Percentiles rank a stretch among this genome's conserved stretches.
phyloP scores from a whole-genome alignment of 192 early-diverging fungal species.

The Irineochytrium annulatum region DNA sequence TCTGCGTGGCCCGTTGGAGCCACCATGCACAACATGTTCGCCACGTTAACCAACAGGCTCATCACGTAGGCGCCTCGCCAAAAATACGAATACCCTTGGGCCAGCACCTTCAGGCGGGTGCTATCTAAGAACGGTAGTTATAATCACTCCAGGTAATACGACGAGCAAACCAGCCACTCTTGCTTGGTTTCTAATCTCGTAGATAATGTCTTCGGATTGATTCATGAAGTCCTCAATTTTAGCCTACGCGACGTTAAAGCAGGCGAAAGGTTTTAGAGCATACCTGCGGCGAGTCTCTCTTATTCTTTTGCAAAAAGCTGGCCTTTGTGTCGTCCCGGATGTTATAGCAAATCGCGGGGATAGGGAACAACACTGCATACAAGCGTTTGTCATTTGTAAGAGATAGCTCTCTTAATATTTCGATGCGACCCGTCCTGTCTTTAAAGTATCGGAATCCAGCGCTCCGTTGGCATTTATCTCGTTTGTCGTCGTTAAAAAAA shows the following conservation, averaged over 20 bases:
- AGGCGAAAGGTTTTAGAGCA: not conserved
- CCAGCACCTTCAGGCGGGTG: slow-evolving; percentile 18
- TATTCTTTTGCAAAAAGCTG: slow-evolving; percentile 29
- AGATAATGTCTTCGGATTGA: slow-evolving; percentile 29
- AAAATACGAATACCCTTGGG: slow-evolving; percentile 22
- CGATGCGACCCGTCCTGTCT: slow-evolving; percentile 30
- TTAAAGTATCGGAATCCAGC: slow-evolving; percentile 23
- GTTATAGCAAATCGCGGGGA: slow-evolving; percentile 33
- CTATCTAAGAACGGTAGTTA: slow-evolving; percentile 11
- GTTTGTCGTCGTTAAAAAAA: slow-evolving; percentile 26
- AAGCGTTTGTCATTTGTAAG: slow-evolving; percentile 15
- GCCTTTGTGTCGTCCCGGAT: slow-evolving; percentile 24
- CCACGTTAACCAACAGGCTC: slow-evolving; percentile 18
- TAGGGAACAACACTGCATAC: slow-evolving; percentile 33
- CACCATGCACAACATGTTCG: slow-evolving; percentile 33
- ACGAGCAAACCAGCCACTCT: slow-evolving; percentile 18
- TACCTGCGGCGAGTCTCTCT: slow-evolving; percentile 18
- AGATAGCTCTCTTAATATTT: slow-evolving; percentile 29
- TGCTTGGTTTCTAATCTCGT: slow-evolving; percentile 33
- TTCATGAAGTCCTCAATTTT: slow-evolving; percentile 35
- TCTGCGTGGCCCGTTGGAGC: slow-evolving; percentile 26
- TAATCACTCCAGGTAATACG: not conserved
- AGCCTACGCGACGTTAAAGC: slow-evolving; percentile 18
- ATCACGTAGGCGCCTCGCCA: slow-evolving; percentile 27
- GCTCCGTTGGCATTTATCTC: slow-evolving; percentile 10